Percentiles rank a stretch among this genome's conserved stretches.
phyloP scores from a whole-genome alignment of 352 stramenopile genomes.

The Globisporangium recalcitrans region DNA sequence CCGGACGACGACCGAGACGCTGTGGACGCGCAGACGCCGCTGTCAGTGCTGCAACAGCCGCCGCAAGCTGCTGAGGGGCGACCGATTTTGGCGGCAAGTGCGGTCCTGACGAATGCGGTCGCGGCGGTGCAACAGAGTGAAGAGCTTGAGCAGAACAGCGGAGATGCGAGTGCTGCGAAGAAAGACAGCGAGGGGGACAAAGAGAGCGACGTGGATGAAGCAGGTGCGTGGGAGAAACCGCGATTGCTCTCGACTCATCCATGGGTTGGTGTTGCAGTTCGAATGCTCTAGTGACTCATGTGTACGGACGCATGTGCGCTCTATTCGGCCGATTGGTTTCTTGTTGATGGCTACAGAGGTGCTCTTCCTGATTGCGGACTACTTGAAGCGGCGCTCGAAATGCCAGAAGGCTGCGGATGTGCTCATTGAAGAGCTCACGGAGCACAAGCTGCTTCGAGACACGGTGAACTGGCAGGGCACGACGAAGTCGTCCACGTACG shows the following conservation, averaged over 20 bases:
- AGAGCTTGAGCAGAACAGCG: not conserved
- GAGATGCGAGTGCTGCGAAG: not conserved
- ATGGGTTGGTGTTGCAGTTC: not conserved
- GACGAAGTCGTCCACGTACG: conserved; percentile 47
- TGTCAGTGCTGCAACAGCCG: not conserved
- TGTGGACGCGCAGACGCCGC: not conserved
- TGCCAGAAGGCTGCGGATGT: conserved; percentile 58
- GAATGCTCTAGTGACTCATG: not conserved
- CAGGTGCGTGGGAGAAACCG: conserved; percentile 6
- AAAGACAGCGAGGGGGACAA: not conserved
- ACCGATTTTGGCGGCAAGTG: conserved; percentile 4
- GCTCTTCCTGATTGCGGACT: conserved; percentile 84
- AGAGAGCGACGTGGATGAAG: conserved; percentile 13
- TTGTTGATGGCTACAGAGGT: conserved; percentile 39
- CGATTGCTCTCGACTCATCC: not conserved
- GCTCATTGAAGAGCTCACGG: conserved; percentile 61
- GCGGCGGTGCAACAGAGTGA: not conserved
- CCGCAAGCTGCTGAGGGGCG: not conserved
- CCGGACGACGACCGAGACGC: conserved; percentile 7
- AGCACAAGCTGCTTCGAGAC: conserved; percentile 48
- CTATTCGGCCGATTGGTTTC: not conserved
- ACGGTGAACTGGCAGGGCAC: conserved; percentile 66
- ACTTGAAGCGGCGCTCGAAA: conserved; percentile 59
- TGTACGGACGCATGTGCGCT: not conserved
- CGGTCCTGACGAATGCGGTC: not conserved